Percentiles rank a stretch among this genome's conserved stretches.
These are phyloP conservation scores for Biscogniauxia sp. DNA, from an alignment of 2,329 filamentous ascomycete species.

Conservation along the genomic window DNA sequence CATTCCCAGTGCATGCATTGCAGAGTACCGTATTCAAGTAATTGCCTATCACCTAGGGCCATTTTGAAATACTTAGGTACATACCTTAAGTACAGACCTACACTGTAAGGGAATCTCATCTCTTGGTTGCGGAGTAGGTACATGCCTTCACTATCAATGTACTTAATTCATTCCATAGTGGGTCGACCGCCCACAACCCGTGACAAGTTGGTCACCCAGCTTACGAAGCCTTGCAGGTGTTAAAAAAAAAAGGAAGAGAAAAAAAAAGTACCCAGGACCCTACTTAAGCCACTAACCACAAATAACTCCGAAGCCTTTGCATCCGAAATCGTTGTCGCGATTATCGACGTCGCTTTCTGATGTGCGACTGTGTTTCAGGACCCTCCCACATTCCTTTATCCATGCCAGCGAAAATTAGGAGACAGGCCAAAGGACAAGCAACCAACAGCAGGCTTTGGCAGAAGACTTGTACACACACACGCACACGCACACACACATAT, in stretches of 20 bases:
- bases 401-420: not conserved
- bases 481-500: too few relatives aligned
- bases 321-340: not conserved
- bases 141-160: too few relatives aligned
- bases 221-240: not conserved
- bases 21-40: too few relatives aligned
- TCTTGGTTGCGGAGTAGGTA: too few relatives aligned
- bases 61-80: too few relatives aligned
- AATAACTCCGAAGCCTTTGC: not conserved
- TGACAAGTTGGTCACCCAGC: not conserved
- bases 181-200: not conserved
- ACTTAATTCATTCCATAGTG: not conserved
- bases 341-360: not conserved
- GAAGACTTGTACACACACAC: not conserved
- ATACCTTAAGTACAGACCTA: too few relatives aligned
- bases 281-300: not conserved
- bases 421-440: not conserved
- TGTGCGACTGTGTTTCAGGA: not conserved
- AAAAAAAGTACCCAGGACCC: not conserved
- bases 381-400: not conserved
- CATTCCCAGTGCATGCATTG: too few relatives aligned
- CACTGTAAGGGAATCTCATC: too few relatives aligned
- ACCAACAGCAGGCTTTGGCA: not conserved
- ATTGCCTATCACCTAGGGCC: too few relatives aligned
- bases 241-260: not conserved